Base-by-base conservation (phyloP, 192 early-diverging fungal species). In the Backusella tarrabulga region DNA sequence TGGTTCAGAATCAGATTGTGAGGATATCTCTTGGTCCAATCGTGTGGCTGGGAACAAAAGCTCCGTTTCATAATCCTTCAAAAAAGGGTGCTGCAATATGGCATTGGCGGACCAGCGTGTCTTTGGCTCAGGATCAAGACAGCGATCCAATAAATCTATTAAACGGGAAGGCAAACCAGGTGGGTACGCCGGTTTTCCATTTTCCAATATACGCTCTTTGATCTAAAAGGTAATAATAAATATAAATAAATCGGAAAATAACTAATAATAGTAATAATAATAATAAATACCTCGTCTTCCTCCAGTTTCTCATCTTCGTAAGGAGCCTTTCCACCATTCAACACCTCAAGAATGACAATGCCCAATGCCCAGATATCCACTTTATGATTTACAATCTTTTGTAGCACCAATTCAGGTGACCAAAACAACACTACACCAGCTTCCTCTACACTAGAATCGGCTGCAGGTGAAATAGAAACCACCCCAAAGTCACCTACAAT, bases 401-500 rank as follows among this genome's bases (percentile, higher is more conserved):
- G 75, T 50, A 77, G 60, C 2, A 79, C 76, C 32, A 80, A 41
- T 74, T 83, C 82, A 34, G 82, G 82, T 34, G 82, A 75, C 82
- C 82, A 83, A 44, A 83, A 83, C n/a, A 83, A 67, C 15, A 83
- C 79, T 29, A 80, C 82, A 23, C 82, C 82, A 19, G 82, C 82
- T 76, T 83, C 82, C 63, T 83, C 82, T 34, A 74, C 50, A 42
- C 60, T 56, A 9, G 82, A 80, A 23, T 83, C 78, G 9, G 78
- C 82, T 23, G 78, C 73, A 50, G 82, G 73, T 26, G 71, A 77
- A 34, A 83, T 77, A 56, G 82, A 83, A 38, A 79, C 79, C 8
- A 83, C 78, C 15, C 82, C 82, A 71, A 83, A 83, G 44, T 80
- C 82, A 50, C 82, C 82, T 82, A 67, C 6, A 21, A 52, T 19